Evolutionary conservation across 345 rosid genomes (phyloP), one percentile per base, ranked within the genome.

Genomic region (Citrus hindsii): DNA sequence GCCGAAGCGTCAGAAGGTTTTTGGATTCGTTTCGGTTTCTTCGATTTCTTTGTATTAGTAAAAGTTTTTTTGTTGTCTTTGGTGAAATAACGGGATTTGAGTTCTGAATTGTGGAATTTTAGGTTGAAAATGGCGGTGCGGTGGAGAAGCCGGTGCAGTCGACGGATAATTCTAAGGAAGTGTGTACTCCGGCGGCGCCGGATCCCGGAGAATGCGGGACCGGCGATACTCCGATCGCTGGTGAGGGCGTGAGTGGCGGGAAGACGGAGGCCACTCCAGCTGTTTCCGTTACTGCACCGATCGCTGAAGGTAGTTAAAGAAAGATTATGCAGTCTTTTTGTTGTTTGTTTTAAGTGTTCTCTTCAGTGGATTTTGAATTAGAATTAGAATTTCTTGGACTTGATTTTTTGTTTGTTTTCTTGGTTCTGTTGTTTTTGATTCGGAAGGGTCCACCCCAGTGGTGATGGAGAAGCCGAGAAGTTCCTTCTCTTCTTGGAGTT

Each of bases 1-100:
- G 8, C 89, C 98, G 7, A 90, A 90, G 76, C 92, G 88, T 76
- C 95, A 77, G 74, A 95, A 95, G 97, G 98, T 94, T 70, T 64
- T 64, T 32, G 58, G 59, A 30, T 69, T 42, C 59, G 69, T 48
- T 51, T 60, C 5, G 4, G 14, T 46, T 40, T 24, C 0, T 25
- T 42, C 64, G 21, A 5, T 13, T 65, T 79, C 37, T 25, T 79
- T 9, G 12, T 24, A 7, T 35, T 63, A 4, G 64, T 27, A 38
- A 24, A 24, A 32, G 40, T 70, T 55, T 55, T 46, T 46, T 35
- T 27, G 69, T 76, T 70, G 58, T 53, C 18, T 69, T 73, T 40
- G 53, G 8, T 82, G 30, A 77, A 35, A 32, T 80, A 79, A n/a
- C 33, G 60, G 69, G 75, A 69, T 84, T 76, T 63, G 56, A 42